Percentiles rank a stretch among this genome's conserved stretches.
These are phyloP conservation scores for Mortierella hygrophila DNA, from an alignment of 192 early-diverging fungal species.

Conservation along the genomic window DNA sequence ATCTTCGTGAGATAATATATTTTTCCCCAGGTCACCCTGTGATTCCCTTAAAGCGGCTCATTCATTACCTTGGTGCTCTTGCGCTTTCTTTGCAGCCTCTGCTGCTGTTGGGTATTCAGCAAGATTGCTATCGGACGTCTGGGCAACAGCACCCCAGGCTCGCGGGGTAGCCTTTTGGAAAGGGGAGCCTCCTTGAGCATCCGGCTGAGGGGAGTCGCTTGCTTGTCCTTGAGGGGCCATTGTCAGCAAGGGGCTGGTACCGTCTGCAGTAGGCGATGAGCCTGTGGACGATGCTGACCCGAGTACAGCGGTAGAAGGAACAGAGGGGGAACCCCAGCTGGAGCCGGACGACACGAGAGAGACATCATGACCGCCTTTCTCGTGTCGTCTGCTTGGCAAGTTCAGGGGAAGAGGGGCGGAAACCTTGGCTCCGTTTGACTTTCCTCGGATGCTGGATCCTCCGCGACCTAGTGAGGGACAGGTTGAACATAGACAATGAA, in stretches of 20 bases:
- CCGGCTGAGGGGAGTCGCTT: slow-evolving; percentile 29
- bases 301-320: slow-evolving; percentile 17
- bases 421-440: slow-evolving; percentile 29
- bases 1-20: background rate
- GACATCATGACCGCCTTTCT: slow-evolving; percentile 30
- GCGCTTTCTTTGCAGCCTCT: slow-evolving; percentile 47
- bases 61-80: slow-evolving; percentile 41
- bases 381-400: slow-evolving; percentile 43
- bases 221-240: slow-evolving; percentile 16
- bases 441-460: slow-evolving; percentile 20
- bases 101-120: slow-evolving; percentile 55
- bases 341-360: slow-evolving; percentile 31
- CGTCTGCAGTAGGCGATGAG: slow-evolving; percentile 8
- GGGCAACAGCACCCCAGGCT: slow-evolving; percentile 37
- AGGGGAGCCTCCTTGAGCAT: slow-evolving; percentile 22
- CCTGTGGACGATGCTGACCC: slow-evolving; percentile 13
- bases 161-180: slow-evolving; percentile 31
- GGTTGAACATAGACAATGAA: background rate
- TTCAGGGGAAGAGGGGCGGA: slow-evolving; percentile 48
- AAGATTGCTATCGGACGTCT: slow-evolving; percentile 19
- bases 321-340: slow-evolving; percentile 45
- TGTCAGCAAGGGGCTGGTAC: slow-evolving; percentile 6
- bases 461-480: background rate
- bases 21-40: background rate
- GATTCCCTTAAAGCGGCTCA: background rate